These are phyloP conservation scores for Quercus wislizeni DNA, from an alignment of 306 rosid species.

Conservation along the genomic window DNA sequence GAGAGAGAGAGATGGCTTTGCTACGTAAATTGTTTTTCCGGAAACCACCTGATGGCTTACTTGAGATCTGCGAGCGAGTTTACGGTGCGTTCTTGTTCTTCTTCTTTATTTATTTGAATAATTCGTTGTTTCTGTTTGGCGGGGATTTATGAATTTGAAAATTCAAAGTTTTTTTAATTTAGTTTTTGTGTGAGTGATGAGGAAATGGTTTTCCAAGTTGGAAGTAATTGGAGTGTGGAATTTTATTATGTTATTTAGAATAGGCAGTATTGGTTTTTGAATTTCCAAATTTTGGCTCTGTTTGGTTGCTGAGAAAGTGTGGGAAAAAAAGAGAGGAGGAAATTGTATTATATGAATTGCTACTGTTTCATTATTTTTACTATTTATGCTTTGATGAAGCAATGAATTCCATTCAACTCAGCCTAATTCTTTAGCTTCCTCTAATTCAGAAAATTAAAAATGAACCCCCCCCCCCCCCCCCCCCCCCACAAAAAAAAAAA, in stretches of 20 bases:
- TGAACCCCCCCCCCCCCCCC: not conserved
- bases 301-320: slow-evolving; percentile 25
- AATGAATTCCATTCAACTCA: not conserved
- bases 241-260: not conserved
- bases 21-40: slow-evolving; percentile 86
- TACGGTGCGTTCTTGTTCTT: slow-evolving; percentile 50
- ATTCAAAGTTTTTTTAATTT: too few species aligned
- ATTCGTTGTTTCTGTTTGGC: too few species aligned
- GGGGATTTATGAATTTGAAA: too few species aligned
- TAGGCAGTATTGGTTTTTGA: not conserved
- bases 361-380: not conserved
- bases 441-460: too few species aligned
- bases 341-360: not conserved
- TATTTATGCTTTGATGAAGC: not conserved
- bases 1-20: slow-evolving; percentile 49
- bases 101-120: slow-evolving; percentile 6
- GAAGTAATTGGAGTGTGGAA: not conserved
- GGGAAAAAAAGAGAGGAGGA: not conserved
- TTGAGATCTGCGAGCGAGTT: slow-evolving; percentile 87
- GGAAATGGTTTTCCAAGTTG: not conserved
- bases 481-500: not conserved
- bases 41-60: slow-evolving; percentile 88
- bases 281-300: not conserved
- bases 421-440: not conserved
- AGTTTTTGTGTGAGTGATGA: not conserved